Percentiles rank a stretch among this genome's conserved stretches.
Conservation (phyloP, 257 asterid species). For the Phtheirospermum japonicum region DNA sequence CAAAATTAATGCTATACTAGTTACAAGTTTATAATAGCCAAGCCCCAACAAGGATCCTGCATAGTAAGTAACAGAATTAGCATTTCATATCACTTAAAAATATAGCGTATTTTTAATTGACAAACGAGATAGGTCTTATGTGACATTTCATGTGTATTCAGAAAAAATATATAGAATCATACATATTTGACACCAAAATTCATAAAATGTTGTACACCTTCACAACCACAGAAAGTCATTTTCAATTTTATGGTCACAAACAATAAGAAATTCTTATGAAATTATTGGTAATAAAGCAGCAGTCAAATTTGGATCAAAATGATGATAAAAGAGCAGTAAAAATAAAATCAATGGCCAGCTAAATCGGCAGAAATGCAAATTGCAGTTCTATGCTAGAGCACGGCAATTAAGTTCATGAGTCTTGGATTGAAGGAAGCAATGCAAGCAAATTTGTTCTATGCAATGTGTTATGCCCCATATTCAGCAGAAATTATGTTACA, state of each 20-base stretch:
- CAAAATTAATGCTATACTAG: background rate
- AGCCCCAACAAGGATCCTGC: constrained; percentile 28
- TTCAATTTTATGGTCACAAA: background rate
- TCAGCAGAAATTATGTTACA: too few relatives aligned
- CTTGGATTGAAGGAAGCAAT: too few relatives aligned
- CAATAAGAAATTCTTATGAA: constrained; percentile 9
- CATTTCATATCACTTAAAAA: background rate
- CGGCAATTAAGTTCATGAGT: too few relatives aligned
- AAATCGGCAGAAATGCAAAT: background rate
- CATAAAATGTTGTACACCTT: background rate
- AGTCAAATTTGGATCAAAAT: constrained; percentile 3
- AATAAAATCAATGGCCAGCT: background rate
- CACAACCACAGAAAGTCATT: too few relatives aligned
- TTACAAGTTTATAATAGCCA: background rate
- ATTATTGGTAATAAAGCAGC: constrained; percentile 6
- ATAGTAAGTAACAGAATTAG: constrained; percentile 19
- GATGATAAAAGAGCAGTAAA: background rate
- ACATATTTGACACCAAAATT: background rate
- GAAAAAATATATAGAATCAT: background rate
- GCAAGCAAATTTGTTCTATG: too few relatives aligned
- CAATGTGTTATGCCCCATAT: too few relatives aligned
- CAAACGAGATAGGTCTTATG: background rate
- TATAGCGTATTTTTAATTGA: background rate
- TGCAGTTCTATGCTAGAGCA: too few relatives aligned
- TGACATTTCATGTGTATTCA: background rate